Base-by-base conservation (phyloP, 768 basidiomycete genomes). In the Leucocoprinus leucothites region DNA sequence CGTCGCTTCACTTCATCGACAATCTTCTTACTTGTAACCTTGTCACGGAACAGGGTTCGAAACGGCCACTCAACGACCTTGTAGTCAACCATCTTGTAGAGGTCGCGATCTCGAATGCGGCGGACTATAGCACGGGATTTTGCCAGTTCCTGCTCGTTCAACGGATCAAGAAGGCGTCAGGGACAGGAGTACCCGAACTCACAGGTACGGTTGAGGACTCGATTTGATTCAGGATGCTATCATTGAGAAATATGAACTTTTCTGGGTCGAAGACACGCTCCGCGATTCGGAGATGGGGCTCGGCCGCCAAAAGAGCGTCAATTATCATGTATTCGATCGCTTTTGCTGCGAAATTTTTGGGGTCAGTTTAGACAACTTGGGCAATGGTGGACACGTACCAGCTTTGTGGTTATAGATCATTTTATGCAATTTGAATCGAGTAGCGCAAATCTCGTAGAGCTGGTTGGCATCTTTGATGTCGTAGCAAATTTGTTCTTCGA, bases 311-410 rank as follows among this genome's bases (percentile, higher is more conserved):
- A 3, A 94, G 75, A 0, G 79, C 88, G 60, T 93, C 91, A 13
- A 90, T 76, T n/a, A 93, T 73, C 91, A 93, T 93, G 62, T 86
- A 81, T 65, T 91, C 91, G 48, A 92, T 86, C 0, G 88, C 83
- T 60, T 80, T 87, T 2, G 88, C 89, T 88, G 64, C n/a, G 21
- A 44, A 34, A 38, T 34, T 8, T 1, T 16, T 54, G 31, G 48
- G 19, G 28, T 9, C n/a, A 8, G 16, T n/a, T 11, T 16, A 18
- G 28, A 26, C 14, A n/a, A 35, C 25, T 36, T 28, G 36, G 36
- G 18, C 19, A 22, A 26, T 22, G 44, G 25, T 8, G 18, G 13
- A 13, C 43, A 35, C 76, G 19, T 56, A 83, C 83, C 84, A 1
- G 87, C 82, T 65, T 91, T 91, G 67, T 93, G 91, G 57, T 82